Base-by-base conservation (phyloP, 1,284 basidiomycete genomes). In the Fomitopsis pinicola region DNA sequence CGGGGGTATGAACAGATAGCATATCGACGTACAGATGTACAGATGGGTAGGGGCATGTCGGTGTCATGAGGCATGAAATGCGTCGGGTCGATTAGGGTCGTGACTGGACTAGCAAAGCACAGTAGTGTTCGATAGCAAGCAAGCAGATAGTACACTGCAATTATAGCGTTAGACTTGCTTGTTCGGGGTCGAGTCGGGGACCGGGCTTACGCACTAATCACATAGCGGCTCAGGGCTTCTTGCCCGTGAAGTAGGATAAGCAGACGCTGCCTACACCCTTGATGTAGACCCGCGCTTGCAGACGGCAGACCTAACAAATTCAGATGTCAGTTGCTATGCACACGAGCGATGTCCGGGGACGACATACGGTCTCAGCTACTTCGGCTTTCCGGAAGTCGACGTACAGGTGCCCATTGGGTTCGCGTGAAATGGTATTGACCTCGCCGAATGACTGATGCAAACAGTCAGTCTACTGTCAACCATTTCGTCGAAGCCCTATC, bases 361-460 rank as follows among this genome's bases (percentile, higher is more conserved):
- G 26, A 58, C 22, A 46, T 69, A 91, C 89, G 12, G 87, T 91
- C 64, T 91, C 89, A 30, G 89, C 89, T 17, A 91, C 89, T 62
- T 91, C 89, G 56, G 84, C 79, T 62, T 82, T 83, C 55, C 83
- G 80, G 69, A 91, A 91, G 68, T 87, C 83, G 56, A 91, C 79
- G 68, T 89, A 84, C 28, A 91, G 74, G 72, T 91, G 89, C 46
- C 86, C 86, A 65, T 89, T 91, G 40, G 85, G 85, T 78, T 87
- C 82, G 59, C 89, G 79, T 42, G 78, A 80, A 68, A 91, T 89
- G 65, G 85, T 82, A 65, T 80, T 85, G 10, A 91, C 73, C 72
- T 90, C 87, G 35, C 89, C 89, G 73, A 91, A 91, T 60, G 80
- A 83, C 89, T 91, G 61, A 38, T 42, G 50, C 60, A 35, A 40